These are phyloP conservation scores for Chaetomium strumarium DNA, from an alignment of 2,329 filamentous ascomycete species.

Conservation along the genomic window DNA sequence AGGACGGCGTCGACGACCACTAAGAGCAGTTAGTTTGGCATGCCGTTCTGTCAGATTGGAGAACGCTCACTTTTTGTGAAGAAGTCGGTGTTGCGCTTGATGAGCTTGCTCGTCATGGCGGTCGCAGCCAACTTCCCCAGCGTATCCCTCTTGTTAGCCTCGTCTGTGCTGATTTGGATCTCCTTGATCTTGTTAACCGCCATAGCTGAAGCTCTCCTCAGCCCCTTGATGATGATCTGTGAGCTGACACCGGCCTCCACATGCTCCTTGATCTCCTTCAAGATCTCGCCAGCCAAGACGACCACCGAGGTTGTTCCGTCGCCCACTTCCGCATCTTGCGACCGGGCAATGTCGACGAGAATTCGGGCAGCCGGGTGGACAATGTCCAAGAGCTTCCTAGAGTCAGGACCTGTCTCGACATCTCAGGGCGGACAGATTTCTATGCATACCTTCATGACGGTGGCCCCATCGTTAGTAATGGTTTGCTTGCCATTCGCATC, in stretches of 20 bases:
- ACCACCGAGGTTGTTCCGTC: constrained; percentile 98
- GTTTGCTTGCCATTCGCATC: constrained; percentile 94
- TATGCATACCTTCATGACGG: constrained; percentile 83
- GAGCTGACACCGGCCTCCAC: constrained; percentile 96
- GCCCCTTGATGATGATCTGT: constrained; percentile 94
- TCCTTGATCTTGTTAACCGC: constrained; percentile 99
- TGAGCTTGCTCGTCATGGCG: constrained; percentile 99
- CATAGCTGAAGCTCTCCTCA: constrained; percentile 80
- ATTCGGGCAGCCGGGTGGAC: constrained; percentile 96
- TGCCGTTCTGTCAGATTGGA: not conserved
- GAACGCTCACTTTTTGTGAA: constrained; percentile 82
- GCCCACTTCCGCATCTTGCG: constrained; percentile 97
- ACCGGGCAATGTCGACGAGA: constrained; percentile 95
- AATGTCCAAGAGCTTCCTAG: constrained; percentile 80
- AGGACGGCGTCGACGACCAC: constrained; percentile 98
- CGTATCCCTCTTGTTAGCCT: constrained; percentile 80
- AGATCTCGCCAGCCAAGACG: constrained; percentile 91
- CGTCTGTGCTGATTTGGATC: constrained; percentile 80
- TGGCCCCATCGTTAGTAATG: constrained; percentile 98
- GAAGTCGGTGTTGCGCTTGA: constrained; percentile 93
- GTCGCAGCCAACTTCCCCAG: constrained; percentile 85
- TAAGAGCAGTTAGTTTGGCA: constrained; percentile 34
- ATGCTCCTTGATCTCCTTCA: constrained; percentile 94
- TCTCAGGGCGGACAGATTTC: not conserved
- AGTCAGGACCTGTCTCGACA: constrained; percentile 4